Conservation (phyloP, 75 land plant species). For the Larix kaempferi region DNA sequence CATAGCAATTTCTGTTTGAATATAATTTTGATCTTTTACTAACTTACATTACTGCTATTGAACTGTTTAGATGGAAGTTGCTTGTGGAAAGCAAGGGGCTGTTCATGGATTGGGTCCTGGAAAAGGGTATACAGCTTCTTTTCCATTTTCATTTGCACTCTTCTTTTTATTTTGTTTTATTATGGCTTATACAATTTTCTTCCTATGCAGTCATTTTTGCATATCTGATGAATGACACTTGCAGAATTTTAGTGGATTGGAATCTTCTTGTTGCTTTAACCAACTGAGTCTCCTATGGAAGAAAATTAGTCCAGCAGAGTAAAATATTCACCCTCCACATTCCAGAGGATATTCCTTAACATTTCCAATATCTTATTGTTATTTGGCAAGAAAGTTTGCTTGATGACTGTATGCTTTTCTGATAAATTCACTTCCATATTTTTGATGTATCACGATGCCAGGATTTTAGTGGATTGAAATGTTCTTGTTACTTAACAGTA, state of each 20-base stretch:
- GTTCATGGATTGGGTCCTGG: slow-evolving; percentile 52
- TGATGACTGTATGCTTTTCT: not conserved
- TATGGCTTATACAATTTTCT: not conserved
- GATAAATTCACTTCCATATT: not conserved
- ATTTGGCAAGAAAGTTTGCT: no score
- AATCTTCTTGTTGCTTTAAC: not conserved
- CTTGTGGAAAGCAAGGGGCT: slow-evolving; percentile 59
- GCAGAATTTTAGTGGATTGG: not conserved
- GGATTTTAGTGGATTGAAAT: not conserved
- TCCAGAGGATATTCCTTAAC: no score
- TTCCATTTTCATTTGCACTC: not conserved
- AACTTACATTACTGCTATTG: not conserved
- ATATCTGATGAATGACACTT: not conserved
- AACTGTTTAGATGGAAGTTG: slow-evolving; percentile 53
- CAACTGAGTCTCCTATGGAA: not conserved
- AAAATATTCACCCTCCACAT: no score
- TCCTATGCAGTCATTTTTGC: not conserved
- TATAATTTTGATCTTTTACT: not conserved
- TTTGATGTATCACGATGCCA: not conserved
- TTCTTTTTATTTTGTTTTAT: not conserved
- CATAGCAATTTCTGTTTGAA: slow-evolving; percentile 1
- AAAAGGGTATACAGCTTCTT: slow-evolving; percentile 51
- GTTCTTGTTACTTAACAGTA: not conserved
- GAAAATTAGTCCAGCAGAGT: no score
- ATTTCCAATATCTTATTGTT: no score